Evolutionary conservation across 2,329 filamentous ascomycete species (phyloP), one percentile per base, ranked within the genome.

Genomic region (Verticillium albo-atrum): DNA sequence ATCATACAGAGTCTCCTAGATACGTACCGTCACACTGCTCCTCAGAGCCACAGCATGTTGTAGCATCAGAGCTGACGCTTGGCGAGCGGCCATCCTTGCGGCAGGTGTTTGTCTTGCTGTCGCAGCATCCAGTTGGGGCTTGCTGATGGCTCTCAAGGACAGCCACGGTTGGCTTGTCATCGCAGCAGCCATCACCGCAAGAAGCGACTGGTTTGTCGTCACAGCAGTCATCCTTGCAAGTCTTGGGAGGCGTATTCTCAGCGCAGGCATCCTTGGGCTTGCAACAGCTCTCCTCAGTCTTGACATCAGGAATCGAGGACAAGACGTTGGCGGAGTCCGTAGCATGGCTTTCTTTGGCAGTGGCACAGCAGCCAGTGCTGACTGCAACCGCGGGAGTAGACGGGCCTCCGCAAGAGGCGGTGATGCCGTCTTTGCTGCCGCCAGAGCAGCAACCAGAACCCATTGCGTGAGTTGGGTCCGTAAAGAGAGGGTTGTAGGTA

Each of bases 21-120:
- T 20, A 54, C 58, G 51, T 20, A 60, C 60, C 37, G 51, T 32
- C 28, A 50, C 52, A 30, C 54, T 58, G 23, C n/a, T 64, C 62
- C 3, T 65, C 62, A 7, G 56, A 50, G 10, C 65, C 64, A 59
- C 63, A 65, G 62, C 65, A 66, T 17, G 56, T 56, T 10, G 61
- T 56, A 17, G 57, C 59, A 47, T 63, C 52, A 52, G 59, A 63
- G 27, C 28, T 42, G 12, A 57, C 25, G 42, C 42, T 50, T 2
- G 42, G 42, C n/a, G 42, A 50, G 3, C 42, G 42, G n/a, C 59
- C n/a, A 7, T 52, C 60, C 17, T 61, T 58, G 9, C 50, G 23
- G 25, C 60, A 61, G n/a, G 42, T 23, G 25, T 50, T 23, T 12
- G 23, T 7, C 42, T 50, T 20, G 42, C 20, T 20, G 42, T 23